A percentile compares a stretch with the other conserved stretches of the same genome.
phyloP scores from a whole-genome alignment of 139 green algal genomes.

The Ostreobium quekettii region DNA sequence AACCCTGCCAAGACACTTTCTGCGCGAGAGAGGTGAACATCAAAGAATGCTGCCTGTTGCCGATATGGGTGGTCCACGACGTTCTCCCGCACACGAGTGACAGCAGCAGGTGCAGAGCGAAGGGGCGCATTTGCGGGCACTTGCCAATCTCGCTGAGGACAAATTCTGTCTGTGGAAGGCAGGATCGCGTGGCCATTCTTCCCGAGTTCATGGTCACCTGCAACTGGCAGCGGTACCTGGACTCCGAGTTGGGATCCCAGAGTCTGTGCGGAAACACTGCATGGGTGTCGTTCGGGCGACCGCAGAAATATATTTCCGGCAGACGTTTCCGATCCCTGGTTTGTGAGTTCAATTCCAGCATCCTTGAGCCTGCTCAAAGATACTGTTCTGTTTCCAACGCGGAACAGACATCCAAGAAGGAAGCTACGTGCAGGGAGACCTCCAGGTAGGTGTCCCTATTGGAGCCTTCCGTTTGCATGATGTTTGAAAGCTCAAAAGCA shows the following conservation, averaged over 20 bases:
- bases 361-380: no score
- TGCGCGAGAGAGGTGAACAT: background rate
- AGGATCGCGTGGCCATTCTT: background rate
- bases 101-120: background rate
- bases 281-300: no score
- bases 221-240: background rate
- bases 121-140: background rate
- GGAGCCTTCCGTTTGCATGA: no score
- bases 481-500: background rate
- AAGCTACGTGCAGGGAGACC: background rate
- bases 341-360: no score
- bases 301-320: no score
- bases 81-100: background rate
- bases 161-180: background rate
- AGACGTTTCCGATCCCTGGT: no score
- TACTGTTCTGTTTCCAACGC: background rate
- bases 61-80: background rate
- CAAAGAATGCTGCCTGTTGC: background rate
- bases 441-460: background rate
- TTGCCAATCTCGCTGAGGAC: background rate
- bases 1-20: background rate
- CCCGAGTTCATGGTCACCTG: background rate
- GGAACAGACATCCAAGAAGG: background rate
- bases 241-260: background rate
- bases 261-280: no score